Evolutionary conservation across 2,329 filamentous ascomycete genomes (phyloP).

Genomic region (Colletotrichum agaves): DNA sequence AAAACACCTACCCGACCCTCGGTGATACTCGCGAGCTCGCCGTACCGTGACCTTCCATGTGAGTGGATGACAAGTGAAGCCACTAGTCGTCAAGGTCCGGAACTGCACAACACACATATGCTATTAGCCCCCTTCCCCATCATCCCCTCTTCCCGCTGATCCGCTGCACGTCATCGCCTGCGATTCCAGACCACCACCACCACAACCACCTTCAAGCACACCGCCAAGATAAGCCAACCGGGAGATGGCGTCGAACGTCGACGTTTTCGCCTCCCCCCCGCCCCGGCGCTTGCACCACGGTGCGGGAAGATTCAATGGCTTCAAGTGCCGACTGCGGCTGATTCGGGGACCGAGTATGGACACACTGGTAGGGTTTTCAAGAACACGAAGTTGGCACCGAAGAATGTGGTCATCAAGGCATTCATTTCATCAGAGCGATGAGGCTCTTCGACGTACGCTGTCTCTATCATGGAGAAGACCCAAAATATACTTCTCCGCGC

Average conservation of each 20-base stretch:
- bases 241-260: neutral
- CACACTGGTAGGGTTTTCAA: no score
- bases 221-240: slow-evolving; percentile 14
- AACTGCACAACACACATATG: neutral
- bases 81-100: neutral
- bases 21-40: no score
- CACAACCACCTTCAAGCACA: slow-evolving; percentile 9
- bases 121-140: no score
- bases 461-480: slow-evolving; percentile 11
- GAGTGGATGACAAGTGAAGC: no score
- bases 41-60: no score
- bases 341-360: neutral
- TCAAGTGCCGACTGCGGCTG: neutral
- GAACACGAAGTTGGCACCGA: neutral
- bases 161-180: slow-evolving; percentile 31
- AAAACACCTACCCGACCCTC: no score
- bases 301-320: neutral
- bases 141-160: neutral
- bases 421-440: slow-evolving; percentile 27
- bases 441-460: slow-evolving; percentile 24
- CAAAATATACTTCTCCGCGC: slow-evolving; percentile 4
- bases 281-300: neutral
- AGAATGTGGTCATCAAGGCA: neutral
- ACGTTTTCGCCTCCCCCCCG: neutral
- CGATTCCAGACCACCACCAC: neutral